Evolutionary conservation across 345 rosid species (phyloP).

Genomic region (Populus nigra): DNA sequence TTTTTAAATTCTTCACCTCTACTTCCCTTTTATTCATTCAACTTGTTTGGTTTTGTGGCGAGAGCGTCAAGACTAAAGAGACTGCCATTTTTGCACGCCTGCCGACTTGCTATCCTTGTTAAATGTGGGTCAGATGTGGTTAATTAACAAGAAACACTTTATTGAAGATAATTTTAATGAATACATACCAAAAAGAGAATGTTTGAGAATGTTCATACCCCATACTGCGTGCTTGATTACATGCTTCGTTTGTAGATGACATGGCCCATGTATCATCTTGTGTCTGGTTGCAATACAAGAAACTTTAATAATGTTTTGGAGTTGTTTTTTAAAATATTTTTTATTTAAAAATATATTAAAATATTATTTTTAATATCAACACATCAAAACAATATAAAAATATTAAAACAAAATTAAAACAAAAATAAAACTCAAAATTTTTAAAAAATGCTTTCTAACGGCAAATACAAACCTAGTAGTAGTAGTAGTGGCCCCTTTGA

Average conservation of each 20-base stretch:
- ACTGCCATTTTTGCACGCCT: constrained; percentile 5
- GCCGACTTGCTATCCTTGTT: constrained; percentile 8
- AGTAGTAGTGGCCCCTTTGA: background rate
- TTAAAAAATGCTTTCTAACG: no score
- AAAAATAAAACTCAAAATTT: no score
- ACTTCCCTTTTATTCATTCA: background rate
- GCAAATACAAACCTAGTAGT: no score
- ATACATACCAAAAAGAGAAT: background rate
- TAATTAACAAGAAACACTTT: background rate
- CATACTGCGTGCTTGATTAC: background rate
- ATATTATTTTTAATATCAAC: no score
- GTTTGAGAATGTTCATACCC: background rate
- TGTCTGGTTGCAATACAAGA: no score
- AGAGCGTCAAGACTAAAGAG: background rate
- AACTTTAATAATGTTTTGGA: no score
- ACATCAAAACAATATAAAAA: no score
- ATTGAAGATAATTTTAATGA: background rate
- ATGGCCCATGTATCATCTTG: no score
- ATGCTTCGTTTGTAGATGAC: background rate
- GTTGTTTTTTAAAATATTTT: no score
- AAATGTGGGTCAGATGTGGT: background rate
- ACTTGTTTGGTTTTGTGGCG: background rate
- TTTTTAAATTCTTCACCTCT: no score
- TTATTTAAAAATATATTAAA: no score
- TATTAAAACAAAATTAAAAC: no score